A percentile compares a stretch with the other conserved stretches of the same genome.
These are phyloP conservation scores for Suhomyces ambrosiae DNA, from an alignment of 1,139 yeast genomes.

Conservation along the genomic window DNA sequence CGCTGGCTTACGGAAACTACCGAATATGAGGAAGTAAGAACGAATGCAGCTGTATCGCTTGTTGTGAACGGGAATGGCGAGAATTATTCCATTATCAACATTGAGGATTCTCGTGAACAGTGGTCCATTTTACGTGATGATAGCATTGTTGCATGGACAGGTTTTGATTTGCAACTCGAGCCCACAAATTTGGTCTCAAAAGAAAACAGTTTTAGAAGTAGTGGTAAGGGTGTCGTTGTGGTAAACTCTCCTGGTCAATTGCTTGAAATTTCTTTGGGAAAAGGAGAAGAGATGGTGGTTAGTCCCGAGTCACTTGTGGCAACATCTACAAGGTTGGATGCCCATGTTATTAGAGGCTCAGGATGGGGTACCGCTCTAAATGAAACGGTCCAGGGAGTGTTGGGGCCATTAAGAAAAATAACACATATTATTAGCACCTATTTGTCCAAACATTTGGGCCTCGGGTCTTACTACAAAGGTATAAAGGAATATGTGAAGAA, in stretches of 20 bases:
- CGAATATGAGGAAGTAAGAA: constrained; percentile 30
- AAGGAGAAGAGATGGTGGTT: constrained; percentile 19
- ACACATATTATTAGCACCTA: neutral
- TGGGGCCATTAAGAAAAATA: constrained; percentile 1
- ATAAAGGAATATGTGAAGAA: neutral
- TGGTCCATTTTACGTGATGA: constrained; percentile 21
- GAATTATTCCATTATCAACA: constrained; percentile 30
- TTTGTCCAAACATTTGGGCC: constrained; percentile 3
- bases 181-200: constrained; percentile 10
- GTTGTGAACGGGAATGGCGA: constrained; percentile 32
- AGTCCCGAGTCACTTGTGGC: constrained; percentile 20
- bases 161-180: constrained; percentile 18
- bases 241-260: constrained; percentile 20
- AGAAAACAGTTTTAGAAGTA: constrained; percentile 13
- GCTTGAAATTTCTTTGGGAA: constrained; percentile 17
- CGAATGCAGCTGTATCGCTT: constrained; percentile 30
- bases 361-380: constrained; percentile 3
- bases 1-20: constrained; percentile 20
- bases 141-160: constrained; percentile 25
- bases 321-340: constrained; percentile 12
- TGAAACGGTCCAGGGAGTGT: neutral
- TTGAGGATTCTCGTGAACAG: constrained; percentile 12
- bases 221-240: constrained; percentile 23
- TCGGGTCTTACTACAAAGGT: neutral
- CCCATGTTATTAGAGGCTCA: constrained; percentile 4